A percentile compares a stretch with the other conserved stretches of the same genome.
phyloP scores from a whole-genome alignment of 2,329 filamentous ascomycete species.

The Ophiostoma tasmaniense region DNA sequence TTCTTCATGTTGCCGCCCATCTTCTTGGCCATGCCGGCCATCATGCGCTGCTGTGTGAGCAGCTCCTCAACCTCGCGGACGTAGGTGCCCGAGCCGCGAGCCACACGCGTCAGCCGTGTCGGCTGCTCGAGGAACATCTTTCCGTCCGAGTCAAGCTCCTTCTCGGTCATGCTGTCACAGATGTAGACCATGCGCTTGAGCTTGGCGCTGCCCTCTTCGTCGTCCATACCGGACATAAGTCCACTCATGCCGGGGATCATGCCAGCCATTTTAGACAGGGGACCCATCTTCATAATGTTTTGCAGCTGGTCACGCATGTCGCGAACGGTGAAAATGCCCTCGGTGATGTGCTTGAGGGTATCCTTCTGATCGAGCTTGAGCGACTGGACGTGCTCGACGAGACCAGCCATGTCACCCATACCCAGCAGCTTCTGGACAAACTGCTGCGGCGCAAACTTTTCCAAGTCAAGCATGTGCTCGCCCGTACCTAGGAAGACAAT shows the following conservation, averaged over 20 bases:
- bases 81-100: constrained; percentile 78
- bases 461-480: constrained; percentile 92
- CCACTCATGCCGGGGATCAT: constrained; percentile 96
- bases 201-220: constrained; percentile 89
- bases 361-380: constrained; percentile 96
- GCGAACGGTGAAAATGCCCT: constrained; percentile 90
- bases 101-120: constrained; percentile 84
- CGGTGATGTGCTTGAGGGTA: constrained; percentile 97
- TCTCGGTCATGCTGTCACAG: constrained; percentile 94
- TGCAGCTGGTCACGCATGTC: constrained; percentile 91
- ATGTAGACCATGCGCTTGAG: constrained; percentile 98
- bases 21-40: constrained; percentile 98
- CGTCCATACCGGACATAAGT: constrained; percentile 93
- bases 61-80: constrained; percentile 93
- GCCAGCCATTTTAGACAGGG: constrained; percentile 90
- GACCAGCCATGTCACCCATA: constrained; percentile 92
- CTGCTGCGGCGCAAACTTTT: constrained; percentile 83
- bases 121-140: constrained; percentile 91
- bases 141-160: constrained; percentile 90
- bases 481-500: constrained; percentile 98
- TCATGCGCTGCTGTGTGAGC: constrained; percentile 96
- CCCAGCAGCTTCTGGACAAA: constrained; percentile 91
- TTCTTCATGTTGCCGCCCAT: constrained; percentile 98
- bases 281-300: constrained; percentile 99
- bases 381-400: constrained; percentile 94